Percentiles rank a stretch among this genome's conserved stretches.
phyloP scores from a whole-genome alignment of 495 filamentous ascomycete genomes.

The Neurospora cerealis region DNA sequence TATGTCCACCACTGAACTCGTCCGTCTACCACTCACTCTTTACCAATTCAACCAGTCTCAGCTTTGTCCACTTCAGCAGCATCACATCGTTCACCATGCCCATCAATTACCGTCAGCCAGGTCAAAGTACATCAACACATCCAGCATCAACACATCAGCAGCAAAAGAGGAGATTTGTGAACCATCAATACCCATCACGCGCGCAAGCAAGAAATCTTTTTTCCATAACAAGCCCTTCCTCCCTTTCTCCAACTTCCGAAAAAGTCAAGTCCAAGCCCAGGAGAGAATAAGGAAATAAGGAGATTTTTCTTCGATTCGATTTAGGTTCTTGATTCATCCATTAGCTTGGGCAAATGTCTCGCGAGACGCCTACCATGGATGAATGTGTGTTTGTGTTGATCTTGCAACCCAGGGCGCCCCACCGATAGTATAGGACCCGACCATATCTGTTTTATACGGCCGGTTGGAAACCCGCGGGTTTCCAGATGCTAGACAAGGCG shows the following conservation, averaged over 20 bases:
- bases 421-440: neutral
- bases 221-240: neutral
- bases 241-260: neutral
- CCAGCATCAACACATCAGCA: neutral
- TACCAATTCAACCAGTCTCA: no score
- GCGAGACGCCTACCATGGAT: neutral
- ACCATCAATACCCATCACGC: neutral
- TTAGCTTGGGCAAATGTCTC: neutral
- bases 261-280: neutral
- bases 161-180: neutral
- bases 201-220: neutral
- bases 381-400: no score
- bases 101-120: no score
- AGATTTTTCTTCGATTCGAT: neutral
- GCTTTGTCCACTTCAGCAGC: no score
- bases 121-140: no score
- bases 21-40: no score
- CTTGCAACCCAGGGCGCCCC: no score
- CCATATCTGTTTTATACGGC: neutral
- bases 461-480: neutral
- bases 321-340: neutral
- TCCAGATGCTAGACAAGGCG: neutral
- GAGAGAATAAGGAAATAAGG: neutral
- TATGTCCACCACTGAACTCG: no score
- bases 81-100: no score